Conservation (phyloP, 2,329 filamentous ascomycete species). For the Lachnellula hyalina region DNA sequence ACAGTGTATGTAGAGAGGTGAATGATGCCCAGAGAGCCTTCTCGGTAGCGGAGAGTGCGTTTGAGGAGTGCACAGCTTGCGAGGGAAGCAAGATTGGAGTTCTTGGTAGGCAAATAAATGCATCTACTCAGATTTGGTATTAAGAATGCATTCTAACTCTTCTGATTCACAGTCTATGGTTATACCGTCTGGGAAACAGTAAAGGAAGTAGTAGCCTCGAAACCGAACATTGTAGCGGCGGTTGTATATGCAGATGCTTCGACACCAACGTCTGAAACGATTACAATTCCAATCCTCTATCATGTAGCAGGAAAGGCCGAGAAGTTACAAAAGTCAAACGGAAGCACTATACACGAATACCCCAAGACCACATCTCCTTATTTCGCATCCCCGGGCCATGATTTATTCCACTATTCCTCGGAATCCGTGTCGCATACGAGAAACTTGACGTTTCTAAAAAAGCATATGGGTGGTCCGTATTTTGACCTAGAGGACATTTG, state of each 20-base stretch:
- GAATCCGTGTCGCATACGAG: slow-evolving; percentile 57
- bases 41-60: slow-evolving; percentile 7
- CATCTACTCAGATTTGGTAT: background rate
- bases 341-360: slow-evolving; percentile 1
- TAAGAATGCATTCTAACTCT: background rate
- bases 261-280: background rate
- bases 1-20: background rate
- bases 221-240: background rate
- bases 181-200: background rate
- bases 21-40: slow-evolving; percentile 1
- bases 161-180: background rate
- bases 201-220: background rate
- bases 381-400: slow-evolving; percentile 12
- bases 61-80: background rate
- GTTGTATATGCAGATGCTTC: slow-evolving; percentile 3
- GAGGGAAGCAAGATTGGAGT: background rate
- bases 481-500: slow-evolving; percentile 74
- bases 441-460: slow-evolving; percentile 60
- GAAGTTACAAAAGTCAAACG: background rate
- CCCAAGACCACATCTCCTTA: slow-evolving; percentile 1
- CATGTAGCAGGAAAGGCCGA: slow-evolving; percentile 4
- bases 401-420: slow-evolving; percentile 29
- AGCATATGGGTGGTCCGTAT: slow-evolving; percentile 54
- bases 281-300: background rate
- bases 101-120: background rate